phyloP scores from a whole-genome alignment of 1,139 yeast genomes.

The Scheffersomyces titani region DNA sequence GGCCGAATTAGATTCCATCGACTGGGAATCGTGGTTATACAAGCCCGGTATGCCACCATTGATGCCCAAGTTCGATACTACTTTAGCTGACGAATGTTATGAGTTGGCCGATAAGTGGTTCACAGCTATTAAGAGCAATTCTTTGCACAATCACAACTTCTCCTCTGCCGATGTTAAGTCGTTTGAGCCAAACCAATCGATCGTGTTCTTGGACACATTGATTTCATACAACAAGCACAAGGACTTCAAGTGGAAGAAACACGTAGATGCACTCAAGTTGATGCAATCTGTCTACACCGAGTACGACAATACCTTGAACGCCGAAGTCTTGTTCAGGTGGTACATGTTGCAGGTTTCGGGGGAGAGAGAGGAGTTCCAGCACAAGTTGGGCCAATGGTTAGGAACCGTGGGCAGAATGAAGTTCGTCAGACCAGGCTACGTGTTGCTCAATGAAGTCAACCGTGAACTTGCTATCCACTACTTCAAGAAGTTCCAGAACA shows the following conservation, averaged over 20 bases:
- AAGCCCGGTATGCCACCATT: constrained; percentile 83
- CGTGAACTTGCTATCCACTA: constrained; percentile 64
- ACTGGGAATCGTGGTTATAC: constrained; percentile 85
- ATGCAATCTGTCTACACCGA: constrained; percentile 47
- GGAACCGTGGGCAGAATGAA: constrained; percentile 96
- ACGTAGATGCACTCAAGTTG: constrained; percentile 35
- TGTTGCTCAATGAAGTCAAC: constrained; percentile 63
- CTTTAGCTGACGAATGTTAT: constrained; percentile 73
- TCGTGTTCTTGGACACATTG: constrained; percentile 74
- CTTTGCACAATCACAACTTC: constrained; percentile 13
- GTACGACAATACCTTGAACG: constrained; percentile 59
- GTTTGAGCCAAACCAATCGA: constrained; percentile 75
- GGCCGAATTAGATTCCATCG: constrained; percentile 60
- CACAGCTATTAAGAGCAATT: constrained; percentile 17
- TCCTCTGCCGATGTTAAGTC: constrained; percentile 44
- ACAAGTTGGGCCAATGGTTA: constrained; percentile 71
- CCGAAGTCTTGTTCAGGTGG: constrained; percentile 83
- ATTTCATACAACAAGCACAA: constrained; percentile 32
- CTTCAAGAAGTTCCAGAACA: constrained; percentile 55
- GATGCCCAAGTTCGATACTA: constrained; percentile 76
- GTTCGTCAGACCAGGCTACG: constrained; percentile 85
- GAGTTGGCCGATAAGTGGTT: constrained; percentile 68
- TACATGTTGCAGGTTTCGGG: constrained; percentile 62
- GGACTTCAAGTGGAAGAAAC: constrained; percentile 39
- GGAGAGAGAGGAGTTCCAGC: constrained; percentile 44